Base-by-base conservation (phyloP, 2,329 filamentous ascomycete species). In the Aschersonia sp. region DNA sequence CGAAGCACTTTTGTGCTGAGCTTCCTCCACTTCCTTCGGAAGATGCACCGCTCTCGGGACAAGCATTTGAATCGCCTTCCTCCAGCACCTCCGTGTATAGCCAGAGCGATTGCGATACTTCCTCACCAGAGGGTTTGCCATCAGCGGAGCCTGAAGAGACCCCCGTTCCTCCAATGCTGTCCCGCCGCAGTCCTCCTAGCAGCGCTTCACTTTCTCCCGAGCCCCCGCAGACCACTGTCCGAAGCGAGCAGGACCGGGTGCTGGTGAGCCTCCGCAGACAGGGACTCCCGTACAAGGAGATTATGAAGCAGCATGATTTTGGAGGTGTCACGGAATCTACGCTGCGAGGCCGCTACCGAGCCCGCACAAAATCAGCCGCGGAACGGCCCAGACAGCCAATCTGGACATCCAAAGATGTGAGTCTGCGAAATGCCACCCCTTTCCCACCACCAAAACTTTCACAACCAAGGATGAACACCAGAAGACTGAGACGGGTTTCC, bases 261-360 rank as follows among this genome's bases (percentile, higher is more conserved):
- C 66, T 85, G 1, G 59, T 83, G 12, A 56, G 67, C n/a, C 66
- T 70, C 30, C 79, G 77, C 58, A 56, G 60, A 6, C 59, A 66
- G 1, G 81, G 81, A 4, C 65, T 76, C 65, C 77, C 80, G 0
- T 87, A 86, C 62, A 74, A 71, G 47, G 71, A 83, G 49, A 86
- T 87, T 55, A 73, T 73, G 39, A 54, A 58, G 6, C 56, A 64
- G 14, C 76, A 79, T 11, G 63, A 68, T 1, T 81, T 81, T 52
- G 62, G 59, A 0, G 22, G 22, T 12, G 80, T 84, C 55, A 79
- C 81, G 1, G 83, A 86, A 62, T 84, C 82, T 9, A 88, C 84
- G 0, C 68, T 89, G 39, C 73, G 84, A 11, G 84, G 84, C 0
- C 73, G 83, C 0, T 79, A 75, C 54, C 70, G 84, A 5, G 77